Evolutionary conservation across 192 early-diverging fungal species (phyloP).

Genomic region (Linnemannia zychae): DNA sequence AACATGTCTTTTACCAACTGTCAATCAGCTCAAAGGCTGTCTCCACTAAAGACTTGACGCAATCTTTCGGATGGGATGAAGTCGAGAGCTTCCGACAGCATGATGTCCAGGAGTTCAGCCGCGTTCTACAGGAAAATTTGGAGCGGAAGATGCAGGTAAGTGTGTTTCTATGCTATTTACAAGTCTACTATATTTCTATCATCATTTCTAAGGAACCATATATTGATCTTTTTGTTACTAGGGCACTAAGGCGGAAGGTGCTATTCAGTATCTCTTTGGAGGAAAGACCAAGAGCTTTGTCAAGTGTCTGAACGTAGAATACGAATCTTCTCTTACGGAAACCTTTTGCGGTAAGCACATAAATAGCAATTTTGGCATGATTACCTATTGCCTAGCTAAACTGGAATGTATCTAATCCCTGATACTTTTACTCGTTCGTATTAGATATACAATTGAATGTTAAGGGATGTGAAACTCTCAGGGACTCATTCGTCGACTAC

Average conservation of each 20-base stretch:
- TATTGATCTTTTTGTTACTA: slow-evolving; percentile 26
- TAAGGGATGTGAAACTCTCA: slow-evolving; percentile 87
- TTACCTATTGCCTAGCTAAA: neutral
- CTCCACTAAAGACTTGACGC: slow-evolving; percentile 93
- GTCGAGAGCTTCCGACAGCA: slow-evolving; percentile 95
- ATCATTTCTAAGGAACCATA: neutral
- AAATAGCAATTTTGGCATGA: neutral
- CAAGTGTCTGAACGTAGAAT: slow-evolving; percentile 92
- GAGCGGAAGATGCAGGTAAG: slow-evolving; percentile 95
- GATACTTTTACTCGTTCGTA: neutral
- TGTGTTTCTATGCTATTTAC: neutral
- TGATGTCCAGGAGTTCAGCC: slow-evolving; percentile 98
- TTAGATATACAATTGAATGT: slow-evolving; percentile 95
- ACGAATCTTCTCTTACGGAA: slow-evolving; percentile 92
- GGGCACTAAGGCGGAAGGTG: slow-evolving; percentile 90
- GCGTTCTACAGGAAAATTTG: slow-evolving; percentile 94
- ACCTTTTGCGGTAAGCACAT: slow-evolving; percentile 85
- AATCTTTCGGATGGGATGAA: slow-evolving; percentile 98
- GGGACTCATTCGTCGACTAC: slow-evolving; percentile 92
- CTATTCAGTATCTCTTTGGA: slow-evolving; percentile 88
- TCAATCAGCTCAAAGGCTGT: slow-evolving; percentile 79
- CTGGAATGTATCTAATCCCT: neutral
- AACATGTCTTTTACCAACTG: slow-evolving; percentile 93
- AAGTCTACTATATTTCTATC: too few species aligned
- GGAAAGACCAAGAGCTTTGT: slow-evolving; percentile 98